phyloP scores from a whole-genome alignment of 129 eudicot genomes.

The Pulicaria dysenterica region DNA sequence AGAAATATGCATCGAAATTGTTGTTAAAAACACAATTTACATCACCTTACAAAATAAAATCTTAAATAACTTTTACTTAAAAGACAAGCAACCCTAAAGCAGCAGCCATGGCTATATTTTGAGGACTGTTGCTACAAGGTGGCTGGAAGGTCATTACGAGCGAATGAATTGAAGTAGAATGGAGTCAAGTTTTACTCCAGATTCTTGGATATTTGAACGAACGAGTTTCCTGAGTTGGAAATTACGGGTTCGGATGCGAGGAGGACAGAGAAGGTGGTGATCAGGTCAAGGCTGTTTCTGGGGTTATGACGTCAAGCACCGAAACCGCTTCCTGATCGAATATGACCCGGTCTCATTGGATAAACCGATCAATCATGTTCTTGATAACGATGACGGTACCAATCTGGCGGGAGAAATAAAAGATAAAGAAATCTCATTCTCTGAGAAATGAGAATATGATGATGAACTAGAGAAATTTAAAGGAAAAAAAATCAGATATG shows the following conservation, averaged over 20 bases:
- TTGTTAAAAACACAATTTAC: too few species aligned
- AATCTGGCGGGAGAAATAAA: conserved; percentile 38
- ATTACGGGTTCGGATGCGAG: conserved; percentile 65
- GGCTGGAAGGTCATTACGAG: too few species aligned
- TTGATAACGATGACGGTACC: conserved; percentile 40
- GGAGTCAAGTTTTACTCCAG: conserved; percentile 42
- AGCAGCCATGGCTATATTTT: too few species aligned
- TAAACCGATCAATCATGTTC: conserved; percentile 40
- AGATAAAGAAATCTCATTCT: conserved; percentile 40
- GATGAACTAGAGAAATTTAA: background rate
- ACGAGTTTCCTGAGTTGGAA: conserved; percentile 51
- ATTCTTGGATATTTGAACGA: conserved; percentile 44
- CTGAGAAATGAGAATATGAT: background rate
- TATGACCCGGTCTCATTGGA: conserved; percentile 48
- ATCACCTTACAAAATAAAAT: too few species aligned
- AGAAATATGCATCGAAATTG: too few species aligned
- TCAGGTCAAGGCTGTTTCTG: conserved; percentile 51
- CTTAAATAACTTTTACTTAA: too few species aligned
- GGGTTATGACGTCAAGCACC: conserved; percentile 53
- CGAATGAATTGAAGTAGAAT: conserved; percentile 51
- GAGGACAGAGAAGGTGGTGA: conserved; percentile 55
- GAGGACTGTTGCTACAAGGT: too few species aligned
- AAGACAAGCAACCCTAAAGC: too few species aligned
- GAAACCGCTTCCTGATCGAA: conserved; percentile 55
- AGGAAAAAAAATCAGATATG: background rate